phyloP scores from a whole-genome alignment of 2,329 filamentous ascomycete genomes.

The Byssothecium circinans region DNA sequence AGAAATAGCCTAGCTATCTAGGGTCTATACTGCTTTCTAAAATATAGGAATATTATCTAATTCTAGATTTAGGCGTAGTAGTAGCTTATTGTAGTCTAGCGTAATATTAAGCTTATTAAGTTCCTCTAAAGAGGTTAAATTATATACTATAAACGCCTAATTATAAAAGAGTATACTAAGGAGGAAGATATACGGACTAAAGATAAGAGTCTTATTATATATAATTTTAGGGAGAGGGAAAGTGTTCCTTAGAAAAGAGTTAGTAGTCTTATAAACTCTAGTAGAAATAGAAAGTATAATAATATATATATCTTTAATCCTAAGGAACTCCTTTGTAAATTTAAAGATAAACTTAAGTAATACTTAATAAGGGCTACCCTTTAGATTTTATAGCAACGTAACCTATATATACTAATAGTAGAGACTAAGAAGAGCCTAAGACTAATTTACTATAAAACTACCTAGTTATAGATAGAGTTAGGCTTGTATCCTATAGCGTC shows the following conservation, averaged over 20 bases:
- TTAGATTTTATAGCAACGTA: slow-evolving; percentile 16
- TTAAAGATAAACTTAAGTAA: slow-evolving; percentile 19
- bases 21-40: slow-evolving; percentile 25
- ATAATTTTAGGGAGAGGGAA: slow-evolving; percentile 38
- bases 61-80: slow-evolving; percentile 35
- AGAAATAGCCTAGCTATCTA: slow-evolving; percentile 27
- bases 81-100: slow-evolving; percentile 34
- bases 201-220: slow-evolving; percentile 35
- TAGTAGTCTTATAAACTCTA: not conserved
- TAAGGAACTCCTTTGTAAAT: slow-evolving; percentile 19
- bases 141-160: slow-evolving; percentile 34
- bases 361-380: slow-evolving; percentile 14
- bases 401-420: slow-evolving; percentile 18
- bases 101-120: slow-evolving; percentile 40
- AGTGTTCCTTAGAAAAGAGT: slow-evolving; percentile 24
- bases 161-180: slow-evolving; percentile 39
- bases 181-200: slow-evolving; percentile 36
- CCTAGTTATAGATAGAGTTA: slow-evolving; percentile 17
- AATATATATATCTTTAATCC: slow-evolving; percentile 24
- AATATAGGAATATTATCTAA: slow-evolving; percentile 39
- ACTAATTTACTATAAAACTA: slow-evolving; percentile 13
- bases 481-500: slow-evolving; percentile 14
- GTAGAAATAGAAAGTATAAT: slow-evolving; percentile 11
- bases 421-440: slow-evolving; percentile 14
- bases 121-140: slow-evolving; percentile 37